Percentiles rank a stretch among this genome's conserved stretches.
phyloP scores from a whole-genome alignment of 768 basidiomycete genomes.

The Suillus decipiens region DNA sequence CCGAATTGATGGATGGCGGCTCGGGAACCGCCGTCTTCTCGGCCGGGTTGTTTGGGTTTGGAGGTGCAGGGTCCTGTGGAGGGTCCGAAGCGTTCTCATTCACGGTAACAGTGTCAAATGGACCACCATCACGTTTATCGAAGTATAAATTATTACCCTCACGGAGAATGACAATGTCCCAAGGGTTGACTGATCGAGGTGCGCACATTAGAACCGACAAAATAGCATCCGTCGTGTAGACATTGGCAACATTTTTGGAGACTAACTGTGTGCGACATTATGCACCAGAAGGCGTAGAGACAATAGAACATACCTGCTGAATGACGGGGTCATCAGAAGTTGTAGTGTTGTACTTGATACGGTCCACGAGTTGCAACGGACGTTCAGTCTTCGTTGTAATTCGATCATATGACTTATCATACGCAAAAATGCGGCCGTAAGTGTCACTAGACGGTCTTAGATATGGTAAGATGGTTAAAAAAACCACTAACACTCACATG shows the following conservation, averaged over 20 bases:
- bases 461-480: neutral
- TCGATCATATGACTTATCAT: constrained; percentile 94
- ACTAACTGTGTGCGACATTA: constrained; percentile 58
- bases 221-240: constrained; percentile 95
- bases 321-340: constrained; percentile 98
- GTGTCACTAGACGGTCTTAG: constrained; percentile 53
- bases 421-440: constrained; percentile 88
- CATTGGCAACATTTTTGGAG: constrained; percentile 74
- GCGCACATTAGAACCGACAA: constrained; percentile 96
- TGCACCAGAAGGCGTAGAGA: constrained; percentile 11
- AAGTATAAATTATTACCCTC: constrained; percentile 94
- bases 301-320: constrained; percentile 61
- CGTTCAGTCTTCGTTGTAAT: constrained; percentile 92
- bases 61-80: constrained; percentile 77
- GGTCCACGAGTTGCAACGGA: constrained; percentile 89
- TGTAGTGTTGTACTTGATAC: constrained; percentile 96
- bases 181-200: constrained; percentile 93
- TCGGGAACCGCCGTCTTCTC: constrained; percentile 68
- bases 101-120: constrained; percentile 96
- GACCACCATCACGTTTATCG: constrained; percentile 97
- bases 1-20: constrained; percentile 85
- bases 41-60: constrained; percentile 75
- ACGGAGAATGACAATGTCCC: constrained; percentile 96
- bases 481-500: constrained; percentile 55
- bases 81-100: constrained; percentile 98